A percentile compares a stretch with the other conserved stretches of the same genome.
phyloP scores from a whole-genome alignment of 306 rosid species.

The Fagus crenata region DNA sequence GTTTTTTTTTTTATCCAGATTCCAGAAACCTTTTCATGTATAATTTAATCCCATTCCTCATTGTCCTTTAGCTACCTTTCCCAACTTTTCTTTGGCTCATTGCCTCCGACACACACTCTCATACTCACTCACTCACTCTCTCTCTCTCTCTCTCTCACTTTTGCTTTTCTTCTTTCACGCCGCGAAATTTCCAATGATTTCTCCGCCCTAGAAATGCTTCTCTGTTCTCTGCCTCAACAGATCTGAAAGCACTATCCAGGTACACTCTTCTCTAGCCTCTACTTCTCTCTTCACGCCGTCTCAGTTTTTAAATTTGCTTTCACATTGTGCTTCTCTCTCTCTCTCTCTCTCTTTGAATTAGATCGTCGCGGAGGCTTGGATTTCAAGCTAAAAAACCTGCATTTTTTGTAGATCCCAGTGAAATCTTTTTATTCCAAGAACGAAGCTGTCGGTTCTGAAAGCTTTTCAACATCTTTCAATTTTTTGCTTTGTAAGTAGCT shows the following conservation, averaged over 20 bases:
- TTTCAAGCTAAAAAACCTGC: conserved; percentile 36
- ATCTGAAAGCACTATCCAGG: conserved; percentile 44
- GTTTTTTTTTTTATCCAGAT: too few relatives aligned
- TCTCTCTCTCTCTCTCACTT: conserved; percentile 28
- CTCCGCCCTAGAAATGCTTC: conserved; percentile 44
- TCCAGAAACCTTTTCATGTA: too few relatives aligned
- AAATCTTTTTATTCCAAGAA: conserved; percentile 17
- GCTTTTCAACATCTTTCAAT: conserved; percentile 12
- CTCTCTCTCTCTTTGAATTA: neutral
- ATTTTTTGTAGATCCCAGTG: conserved; percentile 41
- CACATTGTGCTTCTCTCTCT: conserved; percentile 15
- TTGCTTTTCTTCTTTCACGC: conserved; percentile 41
- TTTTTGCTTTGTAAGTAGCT: conserved; percentile 26
- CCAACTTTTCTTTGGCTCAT: neutral
- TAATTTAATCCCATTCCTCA: too few relatives aligned
- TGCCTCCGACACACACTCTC: neutral
- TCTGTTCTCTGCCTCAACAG: conserved; percentile 36
- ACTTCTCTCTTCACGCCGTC: neutral
- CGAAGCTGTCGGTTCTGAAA: conserved; percentile 22
- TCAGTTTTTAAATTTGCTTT: neutral
- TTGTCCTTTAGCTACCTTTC: neutral
- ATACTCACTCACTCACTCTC: conserved; percentile 27
- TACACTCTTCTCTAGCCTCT: conserved; percentile 5
- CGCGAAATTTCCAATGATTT: conserved; percentile 32
- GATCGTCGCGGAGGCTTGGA: conserved; percentile 28